These are phyloP conservation scores for Angomonas desouzai DNA, from an alignment of 208 protist species.

Conservation along the genomic window DNA sequence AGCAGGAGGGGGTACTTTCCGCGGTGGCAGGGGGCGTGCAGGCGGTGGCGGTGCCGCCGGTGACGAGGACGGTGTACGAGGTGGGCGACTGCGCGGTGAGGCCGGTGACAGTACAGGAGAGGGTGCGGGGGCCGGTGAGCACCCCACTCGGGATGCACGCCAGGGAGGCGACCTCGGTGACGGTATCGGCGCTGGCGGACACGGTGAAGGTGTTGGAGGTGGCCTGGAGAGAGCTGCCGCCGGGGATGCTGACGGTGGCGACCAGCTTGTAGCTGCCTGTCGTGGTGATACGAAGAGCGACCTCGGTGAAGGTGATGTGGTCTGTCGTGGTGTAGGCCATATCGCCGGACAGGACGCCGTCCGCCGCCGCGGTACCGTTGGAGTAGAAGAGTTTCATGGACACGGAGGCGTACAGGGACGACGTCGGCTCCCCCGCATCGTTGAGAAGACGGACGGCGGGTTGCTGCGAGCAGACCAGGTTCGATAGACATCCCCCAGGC, in stretches of 20 bases:
- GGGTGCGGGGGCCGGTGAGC: slow-evolving; percentile 15
- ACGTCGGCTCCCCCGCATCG: slow-evolving; percentile 23
- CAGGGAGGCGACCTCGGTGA: slow-evolving; percentile 27
- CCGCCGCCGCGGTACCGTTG: slow-evolving; percentile 25
- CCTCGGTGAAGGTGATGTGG: slow-evolving; percentile 58
- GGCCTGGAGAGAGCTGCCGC: slow-evolving; percentile 30
- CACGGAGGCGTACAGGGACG: slow-evolving; percentile 40
- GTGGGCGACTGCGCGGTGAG: slow-evolving; percentile 21
- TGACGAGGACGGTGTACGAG: slow-evolving; percentile 49
- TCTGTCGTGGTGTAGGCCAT: slow-evolving; percentile 31
- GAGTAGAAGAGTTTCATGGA: slow-evolving; percentile 36
- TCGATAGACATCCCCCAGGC: slow-evolving; percentile 38
- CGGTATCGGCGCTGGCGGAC: slow-evolving; percentile 8
- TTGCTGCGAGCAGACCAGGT: slow-evolving; percentile 46
- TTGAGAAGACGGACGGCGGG: slow-evolving; percentile 56
- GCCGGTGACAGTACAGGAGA: slow-evolving; percentile 44
- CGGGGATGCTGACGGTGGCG: slow-evolving; percentile 51
- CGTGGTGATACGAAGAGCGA: slow-evolving; percentile 38
- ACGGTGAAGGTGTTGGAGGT: slow-evolving; percentile 46
- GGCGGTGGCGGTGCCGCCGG: slow-evolving; percentile 39
- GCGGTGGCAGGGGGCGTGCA: slow-evolving; percentile 23
- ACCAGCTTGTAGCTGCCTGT: slow-evolving; percentile 55
- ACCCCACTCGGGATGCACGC: slow-evolving; percentile 54
- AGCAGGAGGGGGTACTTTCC: slow-evolving; percentile 31
- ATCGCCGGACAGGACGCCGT: slow-evolving; percentile 32